Evolutionary conservation across 2,329 filamentous ascomycete species (phyloP).

Genomic region (Fusarium duplospermum): DNA sequence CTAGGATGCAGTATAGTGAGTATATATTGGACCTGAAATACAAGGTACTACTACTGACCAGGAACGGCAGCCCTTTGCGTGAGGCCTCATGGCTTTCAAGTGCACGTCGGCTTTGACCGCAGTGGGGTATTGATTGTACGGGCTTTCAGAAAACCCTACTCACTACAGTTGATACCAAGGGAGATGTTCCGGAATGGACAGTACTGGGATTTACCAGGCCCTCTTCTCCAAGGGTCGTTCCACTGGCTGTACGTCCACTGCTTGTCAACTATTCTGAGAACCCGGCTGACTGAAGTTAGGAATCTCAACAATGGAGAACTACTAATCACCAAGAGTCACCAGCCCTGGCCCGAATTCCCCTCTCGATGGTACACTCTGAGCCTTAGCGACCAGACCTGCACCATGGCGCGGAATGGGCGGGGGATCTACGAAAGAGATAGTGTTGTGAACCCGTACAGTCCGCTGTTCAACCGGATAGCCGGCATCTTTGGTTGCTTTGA

Average conservation of each 20-base stretch:
- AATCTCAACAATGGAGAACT: slow-evolving; percentile 34
- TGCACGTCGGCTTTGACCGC: slow-evolving; percentile 58
- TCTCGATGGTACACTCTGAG: slow-evolving; percentile 26
- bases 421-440: slow-evolving; percentile 6
- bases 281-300: slow-evolving; percentile 1
- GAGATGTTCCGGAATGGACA: slow-evolving; percentile 23
- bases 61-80: slow-evolving; percentile 10
- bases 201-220: slow-evolving; percentile 59
- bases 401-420: not conserved
- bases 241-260: slow-evolving; percentile 66
- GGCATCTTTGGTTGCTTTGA: slow-evolving; percentile 38
- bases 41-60: not conserved
- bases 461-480: slow-evolving; percentile 32
- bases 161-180: slow-evolving; percentile 37
- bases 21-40: no score
- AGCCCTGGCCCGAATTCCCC: slow-evolving; percentile 29
- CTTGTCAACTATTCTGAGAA: no score
- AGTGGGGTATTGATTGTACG: slow-evolving; percentile 45
- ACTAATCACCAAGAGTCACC: slow-evolving; percentile 30
- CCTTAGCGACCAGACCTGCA: slow-evolving; percentile 23
- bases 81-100: slow-evolving; percentile 54
- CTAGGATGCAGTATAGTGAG: slow-evolving; percentile 64
- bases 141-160: slow-evolving; percentile 30
- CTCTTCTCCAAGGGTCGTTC: slow-evolving; percentile 61
- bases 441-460: slow-evolving; percentile 38